Evolutionary conservation across 371 early-diverging fungal genomes (phyloP), one percentile per base, ranked within the genome.

Genomic region (Chytridium lagenaria): DNA sequence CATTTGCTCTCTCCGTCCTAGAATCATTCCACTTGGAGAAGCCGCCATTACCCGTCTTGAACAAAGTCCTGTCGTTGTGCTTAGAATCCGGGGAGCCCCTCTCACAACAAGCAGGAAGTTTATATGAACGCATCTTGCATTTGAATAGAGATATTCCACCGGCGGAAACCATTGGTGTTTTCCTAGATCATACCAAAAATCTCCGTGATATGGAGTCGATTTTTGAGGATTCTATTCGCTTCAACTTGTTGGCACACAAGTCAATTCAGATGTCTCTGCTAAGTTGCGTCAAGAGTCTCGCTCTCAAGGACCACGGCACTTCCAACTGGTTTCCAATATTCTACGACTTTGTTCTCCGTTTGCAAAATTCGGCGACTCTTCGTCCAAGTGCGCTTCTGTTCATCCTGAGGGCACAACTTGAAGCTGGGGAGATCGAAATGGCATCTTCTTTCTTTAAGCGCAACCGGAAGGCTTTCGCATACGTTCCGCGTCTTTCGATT

Each of bases 51-150:
- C n/a, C 12, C n/a, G 12, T 61, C 15, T 37, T 61, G 36, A 36
- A 61, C 37, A 61, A 61, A 34, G 37, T 61, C 12, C 36, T 61
- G 5, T 61, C 61, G 3, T 23, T 61, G 31, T 61, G 61, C 23
- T 61, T 61, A 12, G 36, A 37, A 23, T 3, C 61, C 5, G 61
- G 61, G 7, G 30, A 28, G 10, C 12, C 3, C 7, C 34, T 22
- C 23, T 61, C 37, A 2, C 7, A 36, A 5, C 5, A 33, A 3
- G 36, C 34, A 2, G 7, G 12, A 34, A 23, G 12, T 33, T 22
- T 61, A 2, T 61, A 61, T 23, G 61, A 34, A 36, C 7, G 61
- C 15, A 28, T 61, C 7, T 23, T 61, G 10, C 15, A 16, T 2
- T 5, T 3, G 36, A 61, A 61, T 34, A 37, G 34, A 5, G 36